Evolutionary conservation across 1,139 yeast genomes (phyloP).

Genomic region (Magnusiomyces suaveolens): DNA sequence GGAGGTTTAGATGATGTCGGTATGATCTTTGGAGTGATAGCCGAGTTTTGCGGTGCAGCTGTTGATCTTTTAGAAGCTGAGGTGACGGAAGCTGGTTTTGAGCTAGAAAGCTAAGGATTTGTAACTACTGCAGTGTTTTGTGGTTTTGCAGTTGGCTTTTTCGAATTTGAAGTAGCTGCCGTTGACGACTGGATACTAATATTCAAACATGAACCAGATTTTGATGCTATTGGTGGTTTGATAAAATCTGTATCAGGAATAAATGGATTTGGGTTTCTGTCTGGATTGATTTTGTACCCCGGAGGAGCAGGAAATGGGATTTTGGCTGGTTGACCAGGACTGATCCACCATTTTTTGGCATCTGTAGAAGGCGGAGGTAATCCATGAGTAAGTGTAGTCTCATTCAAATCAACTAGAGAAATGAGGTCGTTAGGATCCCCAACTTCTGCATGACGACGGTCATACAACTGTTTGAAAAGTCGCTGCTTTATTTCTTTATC

Average conservation of each 20-base stretch:
- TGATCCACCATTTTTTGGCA: constrained; percentile 82
- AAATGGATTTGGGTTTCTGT: constrained; percentile 62
- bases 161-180: background rate
- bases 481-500: constrained; percentile 53
- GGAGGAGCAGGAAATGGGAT: constrained; percentile 38
- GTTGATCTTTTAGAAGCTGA: too few species aligned
- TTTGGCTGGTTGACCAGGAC: constrained; percentile 65
- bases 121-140: too few species aligned
- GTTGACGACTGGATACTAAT: background rate
- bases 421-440: constrained; percentile 32
- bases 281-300: constrained; percentile 53
- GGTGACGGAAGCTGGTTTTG: too few species aligned
- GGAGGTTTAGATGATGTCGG: too few species aligned
- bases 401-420: constrained; percentile 30
- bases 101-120: too few species aligned
- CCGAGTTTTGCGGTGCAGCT: too few species aligned
- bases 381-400: constrained; percentile 32
- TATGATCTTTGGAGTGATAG: too few species aligned
- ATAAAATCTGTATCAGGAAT: constrained; percentile 23
- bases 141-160: too few species aligned
- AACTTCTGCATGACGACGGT: constrained; percentile 32
- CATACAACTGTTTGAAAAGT: constrained; percentile 53
- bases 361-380: constrained; percentile 89
- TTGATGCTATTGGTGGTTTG: constrained; percentile 16
- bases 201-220: constrained; percentile 1